These are phyloP conservation scores for Metrosideros polymorpha DNA, from an alignment of 441 rosid species.

Conservation along the genomic window DNA sequence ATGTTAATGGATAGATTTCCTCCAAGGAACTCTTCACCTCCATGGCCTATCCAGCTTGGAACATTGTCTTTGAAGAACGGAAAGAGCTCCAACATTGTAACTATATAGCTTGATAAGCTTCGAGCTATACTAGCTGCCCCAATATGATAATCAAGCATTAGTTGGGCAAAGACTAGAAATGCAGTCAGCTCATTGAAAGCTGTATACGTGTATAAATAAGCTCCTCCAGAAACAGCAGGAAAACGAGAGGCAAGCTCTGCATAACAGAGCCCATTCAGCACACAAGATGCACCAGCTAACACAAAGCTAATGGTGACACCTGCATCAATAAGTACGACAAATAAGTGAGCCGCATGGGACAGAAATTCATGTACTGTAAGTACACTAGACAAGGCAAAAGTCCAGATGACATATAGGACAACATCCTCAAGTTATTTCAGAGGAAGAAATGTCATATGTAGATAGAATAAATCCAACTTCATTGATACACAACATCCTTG, in stretches of 20 bases:
- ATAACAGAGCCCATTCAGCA: conserved; percentile 85
- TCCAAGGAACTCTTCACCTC: conserved; percentile 68
- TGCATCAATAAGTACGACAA: conserved; percentile 12
- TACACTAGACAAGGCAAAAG: not conserved
- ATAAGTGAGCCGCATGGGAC: not conserved
- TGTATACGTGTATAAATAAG: conserved; percentile 76
- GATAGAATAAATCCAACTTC: not conserved
- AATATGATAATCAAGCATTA: conserved; percentile 94
- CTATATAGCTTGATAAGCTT: conserved; percentile 78
- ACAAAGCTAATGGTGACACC: conserved; percentile 87
- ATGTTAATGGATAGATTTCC: conserved; percentile 80
- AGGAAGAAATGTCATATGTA: not conserved
- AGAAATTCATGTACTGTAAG: not conserved
- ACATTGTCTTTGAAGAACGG: conserved; percentile 50
- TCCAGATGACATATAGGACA: not conserved
- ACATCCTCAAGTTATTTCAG: not conserved
- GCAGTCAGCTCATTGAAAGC: conserved; percentile 93
- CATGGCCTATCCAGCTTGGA: conserved; percentile 86
- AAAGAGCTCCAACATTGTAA: conserved; percentile 61
- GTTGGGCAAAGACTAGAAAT: conserved; percentile 84
- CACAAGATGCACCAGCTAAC: conserved; percentile 86
- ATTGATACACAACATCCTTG: not conserved
- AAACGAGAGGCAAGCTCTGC: conserved; percentile 91
- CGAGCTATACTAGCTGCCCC: conserved; percentile 98
- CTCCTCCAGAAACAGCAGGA: conserved; percentile 98